These are phyloP conservation scores for Erysiphe pisi DNA, from an alignment of 2,329 filamentous ascomycete genomes.

Conservation along the genomic window DNA sequence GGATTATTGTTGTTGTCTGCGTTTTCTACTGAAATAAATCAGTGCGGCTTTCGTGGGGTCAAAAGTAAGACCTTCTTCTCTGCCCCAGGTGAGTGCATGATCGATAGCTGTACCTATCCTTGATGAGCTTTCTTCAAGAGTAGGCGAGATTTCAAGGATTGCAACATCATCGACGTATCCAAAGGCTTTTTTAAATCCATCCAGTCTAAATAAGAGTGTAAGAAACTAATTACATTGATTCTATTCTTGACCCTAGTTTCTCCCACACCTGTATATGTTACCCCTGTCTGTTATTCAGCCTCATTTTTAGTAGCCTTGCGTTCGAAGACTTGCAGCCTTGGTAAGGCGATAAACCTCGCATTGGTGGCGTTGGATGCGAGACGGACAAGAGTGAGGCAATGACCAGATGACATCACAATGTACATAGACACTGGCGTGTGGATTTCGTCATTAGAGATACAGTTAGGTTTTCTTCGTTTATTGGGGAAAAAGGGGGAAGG, in stretches of 20 bases:
- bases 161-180: neutral
- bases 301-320: no score
- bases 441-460: no score
- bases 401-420: neutral
- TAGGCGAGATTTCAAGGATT: neutral
- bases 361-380: neutral
- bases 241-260: neutral
- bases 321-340: no score
- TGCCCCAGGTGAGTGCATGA: neutral
- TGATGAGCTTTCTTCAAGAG: neutral
- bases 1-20: neutral
- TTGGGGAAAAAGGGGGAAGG: no score
- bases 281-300: no score
- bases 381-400: neutral
- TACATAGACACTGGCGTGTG: neutral
- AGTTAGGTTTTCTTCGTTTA: no score
- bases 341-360: neutral
- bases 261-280: neutral
- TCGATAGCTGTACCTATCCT: neutral
- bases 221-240: neutral
- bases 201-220: neutral
- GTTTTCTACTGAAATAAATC: neutral
- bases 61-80: neutral
- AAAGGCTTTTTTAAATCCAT: neutral
- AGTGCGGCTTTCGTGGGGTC: neutral